phyloP scores from a whole-genome alignment of 2,329 filamentous ascomycete species.

The Beauveria sp. region DNA sequence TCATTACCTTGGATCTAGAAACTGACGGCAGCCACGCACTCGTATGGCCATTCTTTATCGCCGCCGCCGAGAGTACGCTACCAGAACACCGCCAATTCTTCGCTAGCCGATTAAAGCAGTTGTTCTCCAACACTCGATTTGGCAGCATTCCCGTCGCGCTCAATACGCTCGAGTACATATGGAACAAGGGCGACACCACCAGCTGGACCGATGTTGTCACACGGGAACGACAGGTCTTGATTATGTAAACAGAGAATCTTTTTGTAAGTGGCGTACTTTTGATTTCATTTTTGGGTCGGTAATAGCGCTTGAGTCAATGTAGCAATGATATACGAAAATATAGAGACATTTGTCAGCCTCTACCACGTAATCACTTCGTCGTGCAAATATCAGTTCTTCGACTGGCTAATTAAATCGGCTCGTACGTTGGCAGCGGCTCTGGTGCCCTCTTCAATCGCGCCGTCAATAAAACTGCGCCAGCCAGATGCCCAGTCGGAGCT shows the following conservation, averaged over 20 bases:
- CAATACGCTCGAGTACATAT: conserved; percentile 25
- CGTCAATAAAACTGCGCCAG: conserved; percentile 43
- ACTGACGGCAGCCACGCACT: conserved; percentile 28
- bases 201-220: conserved; percentile 24
- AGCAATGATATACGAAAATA: neutral
- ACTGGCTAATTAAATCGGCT: conserved; percentile 6
- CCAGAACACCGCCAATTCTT: conserved; percentile 30
- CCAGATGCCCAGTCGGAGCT: conserved; percentile 41
- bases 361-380: neutral
- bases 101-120: conserved; percentile 18
- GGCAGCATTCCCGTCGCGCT: conserved; percentile 30
- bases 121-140: conserved; percentile 27
- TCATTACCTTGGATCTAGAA: conserved; percentile 19
- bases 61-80: conserved; percentile 28
- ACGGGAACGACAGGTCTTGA: conserved; percentile 20
- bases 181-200: conserved; percentile 19
- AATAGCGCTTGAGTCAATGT: neutral
- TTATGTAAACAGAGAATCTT: conserved; percentile 18
- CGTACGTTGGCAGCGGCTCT: conserved; percentile 21
- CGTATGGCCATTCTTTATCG: conserved; percentile 34
- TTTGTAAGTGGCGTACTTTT: neutral
- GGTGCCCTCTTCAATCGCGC: conserved; percentile 39
- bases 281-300: neutral
- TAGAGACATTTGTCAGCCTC: neutral
- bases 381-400: neutral